Evolutionary conservation across 2,329 filamentous ascomycete genomes (phyloP), one percentile per base, ranked within the genome.

Genomic region (Diaporthe sp.): DNA sequence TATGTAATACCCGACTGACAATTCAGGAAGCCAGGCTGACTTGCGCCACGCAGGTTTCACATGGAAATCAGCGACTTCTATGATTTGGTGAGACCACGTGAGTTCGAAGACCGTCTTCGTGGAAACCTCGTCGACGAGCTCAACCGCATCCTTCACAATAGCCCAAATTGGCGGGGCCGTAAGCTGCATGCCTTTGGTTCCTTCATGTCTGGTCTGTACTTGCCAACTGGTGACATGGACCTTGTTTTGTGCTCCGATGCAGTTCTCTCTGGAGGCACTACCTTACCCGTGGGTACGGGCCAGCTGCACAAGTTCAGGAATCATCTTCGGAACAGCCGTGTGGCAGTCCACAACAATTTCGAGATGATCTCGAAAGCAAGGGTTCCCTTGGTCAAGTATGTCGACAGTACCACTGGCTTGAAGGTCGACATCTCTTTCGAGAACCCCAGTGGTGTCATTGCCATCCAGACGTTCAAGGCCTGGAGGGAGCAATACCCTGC

Each of bases 361-460:
- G 89, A 94, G 78, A 88, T 93, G 44, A 94, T 99, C 77, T 80
- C 88, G 1, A 87, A 88, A 77, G 96, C 97, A 30, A 95, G 94
- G 79, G 96, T 99, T 3, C 97, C 97, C 0, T 91, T 99, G 71
- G 91, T 98, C 83, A 99, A 99, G 82, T 98, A 94, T 80, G 89
- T 94, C 58, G 97, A 99, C 80, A 88, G 85, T 71, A 79, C 89
- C 70, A 98, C 96, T 1, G 92, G 92, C 17, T 86, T 99, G 70
- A 94, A 94, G 78, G 93, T 98, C 17, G 97, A 99, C 81, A 90
- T 99, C 17, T 98, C 96, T 0, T 98, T 99, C 81, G 96, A 99
- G 84, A 98, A 98, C 80, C 84, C 92, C 47, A 94, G 93, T 55
- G 97, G 97, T 15, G 85, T 98, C 13, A 84, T 89, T 25, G 96